Percentiles rank a stretch among this genome's conserved stretches.
Conservation (phyloP, 2,329 filamentous ascomycete genomes). For the Helicocarpus griseus region DNA sequence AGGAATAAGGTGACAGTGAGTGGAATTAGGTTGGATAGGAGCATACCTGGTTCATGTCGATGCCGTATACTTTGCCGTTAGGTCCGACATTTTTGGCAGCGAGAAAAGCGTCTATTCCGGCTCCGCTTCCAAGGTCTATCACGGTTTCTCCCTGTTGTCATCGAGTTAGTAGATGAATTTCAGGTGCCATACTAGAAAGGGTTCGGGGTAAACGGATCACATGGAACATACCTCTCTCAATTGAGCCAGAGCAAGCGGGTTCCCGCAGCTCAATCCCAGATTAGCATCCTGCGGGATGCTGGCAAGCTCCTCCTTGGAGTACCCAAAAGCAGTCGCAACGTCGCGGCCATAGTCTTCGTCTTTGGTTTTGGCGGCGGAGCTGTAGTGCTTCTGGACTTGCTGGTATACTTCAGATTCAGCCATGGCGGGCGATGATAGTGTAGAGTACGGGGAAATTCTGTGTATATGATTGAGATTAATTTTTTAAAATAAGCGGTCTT, state of each 20-base stretch:
- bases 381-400: conserved; percentile 14
- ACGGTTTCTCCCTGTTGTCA: conserved; percentile 44
- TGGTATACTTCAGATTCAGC: conserved; percentile 12
- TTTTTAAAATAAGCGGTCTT: no score
- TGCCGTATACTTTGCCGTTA: conserved; percentile 43
- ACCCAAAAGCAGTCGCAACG: conserved; percentile 46
- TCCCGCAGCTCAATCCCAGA: conserved; percentile 46
- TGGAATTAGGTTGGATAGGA: neutral
- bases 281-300: conserved; percentile 41
- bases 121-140: conserved; percentile 49
- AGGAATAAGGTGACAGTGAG: no score
- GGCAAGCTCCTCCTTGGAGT: conserved; percentile 39
- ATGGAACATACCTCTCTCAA: conserved; percentile 30
- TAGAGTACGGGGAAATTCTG: neutral
- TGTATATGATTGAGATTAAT: no score
- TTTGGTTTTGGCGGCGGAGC: conserved; percentile 20
- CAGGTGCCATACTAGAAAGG: neutral
- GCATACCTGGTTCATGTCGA: conserved; percentile 51
- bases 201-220: neutral
- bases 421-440: conserved; percentile 4
- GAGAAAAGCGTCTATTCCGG: conserved; percentile 49
- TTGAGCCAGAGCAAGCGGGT: conserved; percentile 42
- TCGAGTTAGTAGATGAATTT: neutral
- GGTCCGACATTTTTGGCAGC: conserved; percentile 42
- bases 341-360: conserved; percentile 28